Base-by-base conservation (phyloP, 108 stramenopile genomes). In the Hondaea fermentalgiana region DNA sequence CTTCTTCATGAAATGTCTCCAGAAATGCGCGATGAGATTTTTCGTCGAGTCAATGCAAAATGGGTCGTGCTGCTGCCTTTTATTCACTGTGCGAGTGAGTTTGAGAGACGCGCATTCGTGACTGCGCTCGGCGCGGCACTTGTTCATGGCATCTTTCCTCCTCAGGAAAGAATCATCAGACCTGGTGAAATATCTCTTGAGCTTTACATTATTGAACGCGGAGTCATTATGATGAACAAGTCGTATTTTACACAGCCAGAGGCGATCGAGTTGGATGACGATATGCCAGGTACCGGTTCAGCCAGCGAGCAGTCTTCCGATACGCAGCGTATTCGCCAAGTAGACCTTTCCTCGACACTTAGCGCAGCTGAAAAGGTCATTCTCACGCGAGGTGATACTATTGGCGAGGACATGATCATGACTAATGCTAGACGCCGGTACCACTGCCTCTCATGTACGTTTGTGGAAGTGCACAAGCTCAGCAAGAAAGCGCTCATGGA, bases 281-380 rank as follows among this genome's bases (percentile, higher is more conserved):
- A 42, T 12, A 53, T 35, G 8, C 17, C 23, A 83, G 45, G 43
- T 47, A 45, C 10, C 25, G n/a, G 6, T 2, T 23, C 64, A n/a
- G 64, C 0, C 2, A 17, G 16, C 64, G 55, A 16, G 14, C 35
- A 35, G 35, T 35, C 35, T 35, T 35, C 35, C 55, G 64, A 17
- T 10, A 17, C 25, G 35, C 10, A 6, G 42, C 35, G 64, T 8
- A 8, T 69, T 10, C 14, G 42, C 21, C 64, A 69, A 10, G 42
- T 69, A 8, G 51, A 83, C 23, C 5, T 83, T 2, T 53, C 76
- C 12, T 53, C 45, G 23, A 83, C 76, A 6, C 45, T 83, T 1
- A 53, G 23, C 4, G 76, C 76, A 8, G 76, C 76, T 45, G 76
- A 83, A 53, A 83, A 83, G 76, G 49, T 83, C 76, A 83, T 83